These are phyloP conservation scores for Epichloe glyceriae DNA, from an alignment of 2,329 filamentous ascomycete species.

Conservation along the genomic window DNA sequence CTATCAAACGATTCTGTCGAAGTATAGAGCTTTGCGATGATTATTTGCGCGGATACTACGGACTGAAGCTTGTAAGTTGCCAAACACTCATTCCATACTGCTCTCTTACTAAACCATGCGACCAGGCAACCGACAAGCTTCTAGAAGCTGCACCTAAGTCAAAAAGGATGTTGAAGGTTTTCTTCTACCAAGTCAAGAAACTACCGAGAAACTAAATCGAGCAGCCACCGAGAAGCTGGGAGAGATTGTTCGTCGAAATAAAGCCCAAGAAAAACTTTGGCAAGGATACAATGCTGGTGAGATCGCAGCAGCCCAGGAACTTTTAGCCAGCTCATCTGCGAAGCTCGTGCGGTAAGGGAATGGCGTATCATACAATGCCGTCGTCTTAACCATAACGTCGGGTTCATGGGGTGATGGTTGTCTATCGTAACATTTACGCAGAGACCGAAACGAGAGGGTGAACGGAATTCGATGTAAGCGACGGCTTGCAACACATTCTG, in stretches of 20 bases:
- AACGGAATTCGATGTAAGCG: background rate
- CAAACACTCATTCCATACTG: background rate
- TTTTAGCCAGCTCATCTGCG: slow-evolving; percentile 43
- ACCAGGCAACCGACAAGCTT: slow-evolving; percentile 36
- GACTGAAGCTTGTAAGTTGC: slow-evolving; percentile 59
- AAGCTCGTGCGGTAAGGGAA: slow-evolving; percentile 28
- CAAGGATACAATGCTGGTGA: slow-evolving; percentile 61
- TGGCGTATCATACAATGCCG: too few species aligned
- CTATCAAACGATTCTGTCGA: slow-evolving; percentile 74
- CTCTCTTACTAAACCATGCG: slow-evolving; percentile 3
- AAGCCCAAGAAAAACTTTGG: slow-evolving; percentile 51
- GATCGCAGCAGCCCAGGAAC: slow-evolving; percentile 54
- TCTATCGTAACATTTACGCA: background rate
- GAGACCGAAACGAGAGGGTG: background rate
- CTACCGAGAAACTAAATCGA: slow-evolving; percentile 56
- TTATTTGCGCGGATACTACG: slow-evolving; percentile 86
- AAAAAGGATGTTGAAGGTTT: slow-evolving; percentile 39
- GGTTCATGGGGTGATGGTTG: background rate
- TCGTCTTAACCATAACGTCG: background rate
- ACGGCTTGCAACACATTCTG: background rate
- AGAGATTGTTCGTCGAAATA: slow-evolving; percentile 58
- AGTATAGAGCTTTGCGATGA: slow-evolving; percentile 89
- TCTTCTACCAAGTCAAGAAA: slow-evolving; percentile 40
- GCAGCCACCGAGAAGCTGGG: slow-evolving; percentile 60
- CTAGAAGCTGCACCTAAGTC: slow-evolving; percentile 29